Evolutionary conservation across 2,329 filamentous ascomycete genomes (phyloP), one percentile per base, ranked within the genome.

Genomic region (Scortechinia acanthostroma): DNA sequence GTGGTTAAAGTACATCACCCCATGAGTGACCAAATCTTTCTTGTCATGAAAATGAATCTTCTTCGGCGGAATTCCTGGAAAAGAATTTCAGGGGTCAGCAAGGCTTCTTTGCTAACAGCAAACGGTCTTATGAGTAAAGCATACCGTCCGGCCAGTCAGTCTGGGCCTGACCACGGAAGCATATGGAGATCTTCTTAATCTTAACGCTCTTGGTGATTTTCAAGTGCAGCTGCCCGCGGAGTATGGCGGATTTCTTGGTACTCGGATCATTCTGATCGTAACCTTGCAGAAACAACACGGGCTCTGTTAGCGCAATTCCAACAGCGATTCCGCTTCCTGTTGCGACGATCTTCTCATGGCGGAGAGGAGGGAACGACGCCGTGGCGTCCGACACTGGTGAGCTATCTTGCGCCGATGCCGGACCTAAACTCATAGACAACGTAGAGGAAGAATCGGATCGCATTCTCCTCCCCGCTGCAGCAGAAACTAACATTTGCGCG

Each of bases 291-390:
- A 65, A 73, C 13, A 73, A 55, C 0, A 71, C 63, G 1, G 69
- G 69, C 46, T 73, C 69, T 1, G 69, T 69, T 28, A 72, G 56
- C 2, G 65, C 64, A 43, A 73, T 60, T 2, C 65, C 65, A 17
- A 71, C 65, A 1, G 64, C 59, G 16, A 73, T 64, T 2, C 69
- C 69, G 52, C 66, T 71, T 3, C 68, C 68, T n/a, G 66, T 65
- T 2, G 69, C 67, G 37, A 72, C 60, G 14, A 67, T 61, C 51
- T 67, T 71, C 52, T 71, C 69, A 47, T 71, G 64, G 21, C 54
- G 35, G 10, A 40, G 17, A 10, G 35, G 35, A 10, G 35, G 35
- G 17, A 40, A 40, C 10, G 35, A 6, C 10, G 6, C 17, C 6
- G 35, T 6, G 10, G 17, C 6, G 6, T 40, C 35, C 10, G 25